Conservation (phyloP, 2,329 filamentous ascomycete genomes). For the Ophiocordyceps robertsii region DNA sequence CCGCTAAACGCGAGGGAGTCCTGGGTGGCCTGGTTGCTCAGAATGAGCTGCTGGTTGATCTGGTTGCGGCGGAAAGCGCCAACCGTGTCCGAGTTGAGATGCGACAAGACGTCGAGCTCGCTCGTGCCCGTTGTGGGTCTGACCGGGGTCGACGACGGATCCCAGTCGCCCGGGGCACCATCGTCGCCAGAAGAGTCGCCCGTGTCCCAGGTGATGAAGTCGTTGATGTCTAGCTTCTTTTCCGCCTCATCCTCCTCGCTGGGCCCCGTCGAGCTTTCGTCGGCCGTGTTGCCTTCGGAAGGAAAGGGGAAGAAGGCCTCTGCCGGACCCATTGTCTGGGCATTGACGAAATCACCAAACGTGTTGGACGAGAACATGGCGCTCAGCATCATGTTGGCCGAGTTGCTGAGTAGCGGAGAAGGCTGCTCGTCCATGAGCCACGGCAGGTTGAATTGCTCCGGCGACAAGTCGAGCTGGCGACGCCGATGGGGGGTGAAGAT, state of each 20-base stretch:
- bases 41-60: slow-evolving; percentile 46
- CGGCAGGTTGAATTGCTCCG: slow-evolving; percentile 39
- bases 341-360: slow-evolving; percentile 43
- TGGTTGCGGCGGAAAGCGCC: slow-evolving; percentile 65
- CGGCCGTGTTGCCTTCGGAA: slow-evolving; percentile 41
- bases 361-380: slow-evolving; percentile 49
- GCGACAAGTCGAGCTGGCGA: slow-evolving; percentile 36
- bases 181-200: slow-evolving; percentile 47
- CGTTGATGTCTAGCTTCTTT: slow-evolving; percentile 50
- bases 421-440: slow-evolving; percentile 27
- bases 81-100: slow-evolving; percentile 53
- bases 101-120: slow-evolving; percentile 38
- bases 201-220: slow-evolving; percentile 58
- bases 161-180: slow-evolving; percentile 34
- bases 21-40: slow-evolving; percentile 45
- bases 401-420: slow-evolving; percentile 50
- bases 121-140: slow-evolving; percentile 34
- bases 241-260: slow-evolving; percentile 50
- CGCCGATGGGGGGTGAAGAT: slow-evolving; percentile 43
- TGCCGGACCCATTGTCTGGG: slow-evolving; percentile 56
- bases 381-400: slow-evolving; percentile 67
- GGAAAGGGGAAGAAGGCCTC: slow-evolving; percentile 65
- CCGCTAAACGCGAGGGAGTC: slow-evolving; percentile 50
- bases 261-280: slow-evolving; percentile 28
- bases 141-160: slow-evolving; percentile 36